Base-by-base conservation (phyloP, 805 yeast genomes). In the Henningerozyma blattae region DNA sequence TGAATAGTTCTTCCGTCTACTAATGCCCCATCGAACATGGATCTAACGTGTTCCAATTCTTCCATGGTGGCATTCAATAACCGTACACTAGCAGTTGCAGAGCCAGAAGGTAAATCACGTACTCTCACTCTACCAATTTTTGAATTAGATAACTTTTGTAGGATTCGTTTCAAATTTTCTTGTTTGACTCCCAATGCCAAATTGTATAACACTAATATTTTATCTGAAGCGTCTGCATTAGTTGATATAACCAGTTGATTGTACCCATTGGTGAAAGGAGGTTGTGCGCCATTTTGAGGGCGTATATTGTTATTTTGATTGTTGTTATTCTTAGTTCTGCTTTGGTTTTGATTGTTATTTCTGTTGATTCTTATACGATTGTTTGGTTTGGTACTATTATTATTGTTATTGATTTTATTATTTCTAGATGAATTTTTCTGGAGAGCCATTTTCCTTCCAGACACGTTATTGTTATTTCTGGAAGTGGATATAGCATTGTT, bases 1-100 rank as follows among this genome's bases (percentile, higher is more conserved):
- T 47, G 46, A 8, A 68, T 39, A 2, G 53, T 52, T 32, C 67
- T 50, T 12, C 72, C 72, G 44, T 71, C 74, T 10, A 73, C 72
- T n/a, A 54, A 38, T 1, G 65, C 67, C 5, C 64, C 62, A 38
- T 71, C 52, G 22, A 70, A 54, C 26, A 48, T 39, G 15, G 41
- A 39, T 14, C 48, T 47, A 0, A 65, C 65, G 3, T 33, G 37
- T 10, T 48, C 44, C 18, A 69, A 46, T 12, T 43, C 44, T 1
- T 44, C 35, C 2, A 33, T 18, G 8, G 43, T 42, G 2, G 58
- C 51, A 19, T 56, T 45, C 2, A 36, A 36, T 36, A 62, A 52
- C 36, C 48, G 45, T 4, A 64, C 54, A 32, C 61, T 62, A 2
- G 67, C 68, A 5, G 52, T 51, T 6, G 62, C 45, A 0, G 66